A percentile compares a stretch with the other conserved stretches of the same genome.
Evolutionary conservation across 768 basidiomycete genomes (phyloP).

Genomic region (Grammothele lineata): DNA sequence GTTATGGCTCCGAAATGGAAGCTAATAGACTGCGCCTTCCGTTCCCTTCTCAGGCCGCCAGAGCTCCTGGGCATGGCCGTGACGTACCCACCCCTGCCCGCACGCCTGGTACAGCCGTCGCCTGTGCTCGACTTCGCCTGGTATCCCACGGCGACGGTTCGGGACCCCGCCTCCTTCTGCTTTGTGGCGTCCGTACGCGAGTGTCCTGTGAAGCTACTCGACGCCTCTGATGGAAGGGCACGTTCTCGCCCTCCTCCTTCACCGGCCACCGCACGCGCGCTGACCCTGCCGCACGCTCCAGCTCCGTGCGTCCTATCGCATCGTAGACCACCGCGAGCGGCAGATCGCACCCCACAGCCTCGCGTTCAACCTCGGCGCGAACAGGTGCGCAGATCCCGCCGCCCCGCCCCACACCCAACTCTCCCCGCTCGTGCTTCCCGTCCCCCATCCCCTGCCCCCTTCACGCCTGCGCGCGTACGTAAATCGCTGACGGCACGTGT

Average conservation of each 20-base stretch:
- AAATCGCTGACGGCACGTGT: constrained; percentile 1
- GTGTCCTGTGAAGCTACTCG: constrained; percentile 79
- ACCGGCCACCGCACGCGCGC: too few species aligned
- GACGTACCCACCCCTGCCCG: neutral
- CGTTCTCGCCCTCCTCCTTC: constrained; percentile 17
- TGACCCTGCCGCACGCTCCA: constrained; percentile 26
- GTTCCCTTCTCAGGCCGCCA: neutral
- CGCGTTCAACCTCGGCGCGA: constrained; percentile 65
- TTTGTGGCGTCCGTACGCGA: constrained; percentile 83
- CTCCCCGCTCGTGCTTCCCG: neutral
- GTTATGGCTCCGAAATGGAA: too few species aligned
- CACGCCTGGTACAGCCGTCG: constrained; percentile 48
- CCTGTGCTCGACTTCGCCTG: constrained; percentile 78
- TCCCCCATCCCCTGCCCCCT: too few species aligned
- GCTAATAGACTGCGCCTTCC: too few species aligned
- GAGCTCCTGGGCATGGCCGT: neutral
- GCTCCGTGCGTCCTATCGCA: constrained; percentile 89
- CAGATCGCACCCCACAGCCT: constrained; percentile 84
- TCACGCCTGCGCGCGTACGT: constrained; percentile 1
- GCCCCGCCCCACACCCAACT: too few species aligned
- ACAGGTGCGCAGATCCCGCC: constrained; percentile 53
- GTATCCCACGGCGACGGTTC: constrained; percentile 72
- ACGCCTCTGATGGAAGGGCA: constrained; percentile 75
- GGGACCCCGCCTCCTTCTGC: constrained; percentile 66
- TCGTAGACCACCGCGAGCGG: constrained; percentile 92